These are phyloP conservation scores for Lasiosphaeria ovina DNA, from an alignment of 495 filamentous ascomycete species.

Conservation along the genomic window DNA sequence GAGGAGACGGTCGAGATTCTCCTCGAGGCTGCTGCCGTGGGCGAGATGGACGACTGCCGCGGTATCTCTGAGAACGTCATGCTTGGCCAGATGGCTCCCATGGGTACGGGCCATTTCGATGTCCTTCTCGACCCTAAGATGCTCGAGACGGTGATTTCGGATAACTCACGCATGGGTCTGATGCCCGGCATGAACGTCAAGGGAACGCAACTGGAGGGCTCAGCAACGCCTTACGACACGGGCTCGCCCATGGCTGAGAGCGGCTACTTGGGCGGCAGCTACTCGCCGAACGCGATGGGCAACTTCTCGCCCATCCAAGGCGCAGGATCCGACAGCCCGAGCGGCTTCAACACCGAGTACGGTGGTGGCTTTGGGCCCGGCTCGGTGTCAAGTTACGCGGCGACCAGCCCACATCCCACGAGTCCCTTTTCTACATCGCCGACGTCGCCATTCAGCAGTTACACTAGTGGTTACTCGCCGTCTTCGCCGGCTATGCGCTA, in stretches of 20 bases:
- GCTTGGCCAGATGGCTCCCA: constrained; percentile 92
- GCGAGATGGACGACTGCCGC: constrained; percentile 94
- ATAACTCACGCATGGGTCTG: constrained; percentile 77
- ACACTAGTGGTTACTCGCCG: constrained; percentile 67
- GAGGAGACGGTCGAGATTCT: constrained; percentile 99
- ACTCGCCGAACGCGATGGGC: constrained; percentile 67
- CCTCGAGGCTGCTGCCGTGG: constrained; percentile 86
- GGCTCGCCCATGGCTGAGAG: constrained; percentile 83
- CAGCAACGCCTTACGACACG: constrained; percentile 91
- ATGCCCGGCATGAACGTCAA: constrained; percentile 74
- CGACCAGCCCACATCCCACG: constrained; percentile 69
- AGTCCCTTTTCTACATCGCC: constrained; percentile 81
- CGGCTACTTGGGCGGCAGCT: constrained; percentile 61
- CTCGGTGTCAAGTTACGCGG: constrained; percentile 64
- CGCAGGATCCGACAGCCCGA: constrained; percentile 68
- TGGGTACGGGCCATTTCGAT: constrained; percentile 94
- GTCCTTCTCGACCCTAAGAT: constrained; percentile 89
- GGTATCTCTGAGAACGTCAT: constrained; percentile 99
- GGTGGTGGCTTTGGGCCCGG: constrained; percentile 49
- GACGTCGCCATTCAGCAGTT: constrained; percentile 65
- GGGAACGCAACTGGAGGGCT: constrained; percentile 72
- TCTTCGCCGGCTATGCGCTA: constrained; percentile 63
- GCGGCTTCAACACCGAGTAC: constrained; percentile 65
- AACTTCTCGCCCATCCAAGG: constrained; percentile 92
- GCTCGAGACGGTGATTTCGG: constrained; percentile 90